phyloP scores from a whole-genome alignment of 202 grass and related monocot species.

The Elaeis oleifera region DNA sequence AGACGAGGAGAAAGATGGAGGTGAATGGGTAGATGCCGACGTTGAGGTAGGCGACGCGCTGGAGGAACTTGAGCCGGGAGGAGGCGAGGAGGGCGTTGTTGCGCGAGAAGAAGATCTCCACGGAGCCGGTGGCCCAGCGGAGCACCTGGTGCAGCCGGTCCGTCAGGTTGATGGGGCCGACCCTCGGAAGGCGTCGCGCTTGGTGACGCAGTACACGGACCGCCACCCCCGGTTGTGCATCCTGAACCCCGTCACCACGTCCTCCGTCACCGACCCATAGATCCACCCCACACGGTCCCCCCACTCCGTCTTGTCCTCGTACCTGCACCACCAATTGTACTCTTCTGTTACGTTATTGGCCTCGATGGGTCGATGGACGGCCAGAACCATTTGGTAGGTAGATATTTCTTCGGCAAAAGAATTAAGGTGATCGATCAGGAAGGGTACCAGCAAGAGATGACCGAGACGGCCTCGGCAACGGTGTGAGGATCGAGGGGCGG shows the following conservation, averaged over 20 bases:
- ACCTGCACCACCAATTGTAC: constrained; percentile 33
- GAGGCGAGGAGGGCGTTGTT: constrained; percentile 89
- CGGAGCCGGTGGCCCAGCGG: constrained; percentile 84
- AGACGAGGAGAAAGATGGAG: constrained; percentile 86
- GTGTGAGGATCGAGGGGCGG: constrained; percentile 62
- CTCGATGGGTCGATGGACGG: no score
- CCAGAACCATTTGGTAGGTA: no score
- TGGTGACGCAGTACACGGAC: constrained; percentile 82
- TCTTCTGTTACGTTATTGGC: no score
- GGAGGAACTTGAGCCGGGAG: constrained; percentile 67
- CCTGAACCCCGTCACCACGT: constrained; percentile 86
- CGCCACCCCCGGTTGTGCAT: constrained; percentile 99
- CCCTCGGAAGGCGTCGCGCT: constrained; percentile 84
- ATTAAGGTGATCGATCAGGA: no score
- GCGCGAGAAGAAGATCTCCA: constrained; percentile 97
- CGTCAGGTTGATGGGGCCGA: constrained; percentile 86
- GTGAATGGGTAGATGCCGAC: constrained; percentile 99
- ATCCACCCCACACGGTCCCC: constrained; percentile 92
- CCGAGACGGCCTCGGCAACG: constrained; percentile 81
- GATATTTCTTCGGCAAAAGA: neutral
- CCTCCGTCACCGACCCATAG: constrained; percentile 88
- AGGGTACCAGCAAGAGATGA: constrained; percentile 64
- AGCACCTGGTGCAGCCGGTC: constrained; percentile 81
- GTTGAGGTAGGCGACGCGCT: constrained; percentile 89
- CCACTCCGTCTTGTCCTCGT: constrained; percentile 99